These are phyloP conservation scores for Nannizziopsis arthrosporioides DNA, from an alignment of 2,329 filamentous ascomycete species.

Conservation along the genomic window DNA sequence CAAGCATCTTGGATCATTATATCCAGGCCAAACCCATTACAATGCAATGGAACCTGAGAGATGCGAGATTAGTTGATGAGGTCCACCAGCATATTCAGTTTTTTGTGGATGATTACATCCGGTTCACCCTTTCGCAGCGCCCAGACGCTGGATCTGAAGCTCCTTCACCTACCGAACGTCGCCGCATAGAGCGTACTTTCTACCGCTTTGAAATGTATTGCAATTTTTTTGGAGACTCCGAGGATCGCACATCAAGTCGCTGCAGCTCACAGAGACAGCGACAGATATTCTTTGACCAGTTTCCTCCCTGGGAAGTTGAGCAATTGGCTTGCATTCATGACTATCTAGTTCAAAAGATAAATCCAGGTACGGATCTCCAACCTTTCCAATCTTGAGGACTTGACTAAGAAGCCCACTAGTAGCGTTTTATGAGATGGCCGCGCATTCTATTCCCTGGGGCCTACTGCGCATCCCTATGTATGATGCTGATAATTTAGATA, in stretches of 20 bases:
- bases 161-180: conserved; percentile 9
- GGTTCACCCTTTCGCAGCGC: conserved; percentile 1
- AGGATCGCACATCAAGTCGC: not conserved
- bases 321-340: conserved; percentile 17
- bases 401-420: not conserved
- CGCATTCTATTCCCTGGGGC: conserved; percentile 12
- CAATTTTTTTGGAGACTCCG: conserved; percentile 14
- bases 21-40: not conserved
- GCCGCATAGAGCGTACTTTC: conserved; percentile 14
- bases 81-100: conserved; percentile 11
- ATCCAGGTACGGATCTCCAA: conserved; percentile 6
- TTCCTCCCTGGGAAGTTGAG: conserved; percentile 18
- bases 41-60: conserved; percentile 10
- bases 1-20: conserved; percentile 4
- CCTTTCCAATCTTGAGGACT: not conserved
- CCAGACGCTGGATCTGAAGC: not conserved
- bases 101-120: conserved; percentile 14
- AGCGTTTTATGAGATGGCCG: conserved; percentile 12
- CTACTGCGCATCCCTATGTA: conserved; percentile 2
- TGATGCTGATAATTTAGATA: not conserved
- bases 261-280: conserved; percentile 2
- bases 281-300: conserved; percentile 13
- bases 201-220: conserved; percentile 17
- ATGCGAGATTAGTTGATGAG: conserved; percentile 6
- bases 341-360: conserved; percentile 13